Evolutionary conservation across 257 asterid genomes (phyloP).

Genomic region (Haberlea rhodopensis): DNA sequence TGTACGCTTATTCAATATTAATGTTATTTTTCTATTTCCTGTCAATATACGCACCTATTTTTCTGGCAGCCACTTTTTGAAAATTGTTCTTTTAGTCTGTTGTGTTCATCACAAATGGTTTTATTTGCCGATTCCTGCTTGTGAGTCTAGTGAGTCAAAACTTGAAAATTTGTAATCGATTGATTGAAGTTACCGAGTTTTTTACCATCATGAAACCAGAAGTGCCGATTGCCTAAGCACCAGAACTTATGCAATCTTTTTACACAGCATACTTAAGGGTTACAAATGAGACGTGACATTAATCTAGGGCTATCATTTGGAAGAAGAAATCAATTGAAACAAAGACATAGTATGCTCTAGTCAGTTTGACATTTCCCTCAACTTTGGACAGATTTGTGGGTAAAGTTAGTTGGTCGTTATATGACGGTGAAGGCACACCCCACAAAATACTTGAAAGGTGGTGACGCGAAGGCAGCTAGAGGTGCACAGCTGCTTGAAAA

Average conservation of each 20-base stretch:
- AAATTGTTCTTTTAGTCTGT: too few species aligned
- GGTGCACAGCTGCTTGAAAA: constrained; percentile 88
- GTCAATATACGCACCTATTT: too few species aligned
- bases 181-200: not conserved
- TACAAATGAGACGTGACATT: constrained; percentile 3
- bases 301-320: not conserved
- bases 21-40: constrained; percentile 4
- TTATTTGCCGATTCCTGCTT: too few species aligned
- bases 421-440: constrained; percentile 69
- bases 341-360: not conserved
- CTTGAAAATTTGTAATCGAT: too few species aligned
- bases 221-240: not conserved
- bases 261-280: not conserved
- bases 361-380: not conserved
- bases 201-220: not conserved
- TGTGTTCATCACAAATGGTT: too few species aligned
- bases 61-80: too few species aligned
- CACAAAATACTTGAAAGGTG: constrained; percentile 82
- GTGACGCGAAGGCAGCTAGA: constrained; percentile 89
- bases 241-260: not conserved
- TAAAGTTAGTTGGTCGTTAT: constrained; percentile 77
- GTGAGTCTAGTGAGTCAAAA: not conserved
- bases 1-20: not conserved
- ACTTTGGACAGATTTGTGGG: constrained; percentile 58
- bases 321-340: not conserved